Evolutionary conservation across 345 rosid species (phyloP).

Genomic region (Lagerstroemia speciosa): DNA sequence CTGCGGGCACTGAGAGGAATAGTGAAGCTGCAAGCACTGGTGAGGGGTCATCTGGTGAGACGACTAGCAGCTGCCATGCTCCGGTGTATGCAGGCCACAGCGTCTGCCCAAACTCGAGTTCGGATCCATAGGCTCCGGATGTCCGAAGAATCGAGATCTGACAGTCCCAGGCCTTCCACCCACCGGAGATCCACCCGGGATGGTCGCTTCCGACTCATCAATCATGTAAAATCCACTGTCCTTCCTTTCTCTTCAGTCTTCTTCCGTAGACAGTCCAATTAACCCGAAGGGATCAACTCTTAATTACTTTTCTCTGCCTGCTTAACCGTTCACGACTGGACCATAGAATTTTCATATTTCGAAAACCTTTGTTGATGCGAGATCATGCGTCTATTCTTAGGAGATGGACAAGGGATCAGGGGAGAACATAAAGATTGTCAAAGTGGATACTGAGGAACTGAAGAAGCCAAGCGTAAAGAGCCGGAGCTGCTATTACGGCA

Average conservation of each 20-base stretch:
- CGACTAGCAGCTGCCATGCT: slow-evolving; percentile 83
- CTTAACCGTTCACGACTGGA: no score
- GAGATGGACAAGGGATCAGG: slow-evolving; percentile 44
- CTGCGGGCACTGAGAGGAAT: slow-evolving; percentile 74
- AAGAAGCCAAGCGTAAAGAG: slow-evolving; percentile 23
- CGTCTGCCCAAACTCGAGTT: slow-evolving; percentile 68
- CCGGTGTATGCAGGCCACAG: slow-evolving; percentile 78
- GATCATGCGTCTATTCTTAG: slow-evolving; percentile 15
- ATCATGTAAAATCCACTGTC: slow-evolving; percentile 30
- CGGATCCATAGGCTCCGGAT: slow-evolving; percentile 53
- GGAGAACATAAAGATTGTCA: slow-evolving; percentile 75
- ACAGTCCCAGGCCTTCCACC: slow-evolving; percentile 39
- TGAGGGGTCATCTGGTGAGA: slow-evolving; percentile 85
- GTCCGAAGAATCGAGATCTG: slow-evolving; percentile 35
- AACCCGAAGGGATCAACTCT: no score
- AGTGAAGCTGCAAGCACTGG: slow-evolving; percentile 82
- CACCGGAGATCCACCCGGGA: slow-evolving; percentile 46
- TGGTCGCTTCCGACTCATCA: background rate
- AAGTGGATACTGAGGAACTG: slow-evolving; percentile 53
- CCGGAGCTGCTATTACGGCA: slow-evolving; percentile 35
- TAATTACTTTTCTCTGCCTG: no score
- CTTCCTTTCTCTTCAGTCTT: background rate
- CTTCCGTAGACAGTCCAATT: background rate
- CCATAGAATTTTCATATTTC: no score
- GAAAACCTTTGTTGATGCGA: no score